These are phyloP conservation scores for Citrus reticulata DNA, from an alignment of 345 rosid species.

Conservation along the genomic window DNA sequence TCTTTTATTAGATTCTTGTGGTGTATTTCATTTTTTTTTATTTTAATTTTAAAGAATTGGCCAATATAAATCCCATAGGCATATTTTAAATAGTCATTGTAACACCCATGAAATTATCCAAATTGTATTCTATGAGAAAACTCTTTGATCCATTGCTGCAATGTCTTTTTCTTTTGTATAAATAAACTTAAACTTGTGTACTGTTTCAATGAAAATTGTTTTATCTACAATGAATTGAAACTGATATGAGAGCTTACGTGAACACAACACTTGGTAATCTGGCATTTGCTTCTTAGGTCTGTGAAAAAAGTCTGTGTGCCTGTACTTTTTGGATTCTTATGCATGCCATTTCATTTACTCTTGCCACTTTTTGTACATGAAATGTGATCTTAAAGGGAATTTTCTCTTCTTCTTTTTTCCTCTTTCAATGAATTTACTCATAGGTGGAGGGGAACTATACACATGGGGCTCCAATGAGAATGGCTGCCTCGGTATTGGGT, in stretches of 20 bases:
- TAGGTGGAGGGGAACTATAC: constrained; percentile 78
- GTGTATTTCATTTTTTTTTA: neutral
- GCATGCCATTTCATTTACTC: neutral
- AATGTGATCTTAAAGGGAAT: neutral
- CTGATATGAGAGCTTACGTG: neutral
- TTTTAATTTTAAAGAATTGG: neutral
- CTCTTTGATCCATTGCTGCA: neutral
- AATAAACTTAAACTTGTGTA: neutral
- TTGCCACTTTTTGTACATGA: neutral
- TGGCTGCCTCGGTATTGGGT: constrained; percentile 95
- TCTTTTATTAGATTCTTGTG: neutral
- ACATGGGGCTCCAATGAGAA: constrained; percentile 94
- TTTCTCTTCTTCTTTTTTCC: neutral
- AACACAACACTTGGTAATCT: neutral
- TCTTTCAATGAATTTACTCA: neutral
- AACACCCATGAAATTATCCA: neutral
- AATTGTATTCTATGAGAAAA: neutral
- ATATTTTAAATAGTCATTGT: neutral
- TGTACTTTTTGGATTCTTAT: too few species aligned
- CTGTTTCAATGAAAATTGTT: neutral
- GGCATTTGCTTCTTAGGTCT: neutral
- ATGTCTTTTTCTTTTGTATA: neutral
- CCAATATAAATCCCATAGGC: neutral
- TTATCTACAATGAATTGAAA: neutral
- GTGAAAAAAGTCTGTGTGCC: neutral